These are phyloP conservation scores for Exophiala spinifera DNA, from an alignment of 2,329 filamentous ascomycete species.

Conservation along the genomic window DNA sequence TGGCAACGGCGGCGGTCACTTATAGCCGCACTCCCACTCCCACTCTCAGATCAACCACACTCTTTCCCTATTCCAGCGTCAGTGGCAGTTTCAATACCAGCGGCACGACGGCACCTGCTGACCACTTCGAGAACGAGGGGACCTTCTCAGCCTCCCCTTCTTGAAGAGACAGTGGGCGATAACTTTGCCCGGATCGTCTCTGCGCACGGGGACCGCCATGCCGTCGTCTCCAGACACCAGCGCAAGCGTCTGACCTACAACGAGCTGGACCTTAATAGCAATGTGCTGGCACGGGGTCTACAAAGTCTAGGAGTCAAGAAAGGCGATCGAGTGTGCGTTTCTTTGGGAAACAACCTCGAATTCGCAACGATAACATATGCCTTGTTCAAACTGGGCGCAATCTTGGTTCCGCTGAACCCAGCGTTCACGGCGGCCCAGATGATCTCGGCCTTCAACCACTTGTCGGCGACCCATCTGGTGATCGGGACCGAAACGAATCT, in stretches of 20 bases:
- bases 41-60: too few relatives aligned
- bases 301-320: conserved; percentile 29
- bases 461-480: conserved; percentile 70
- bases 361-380: conserved; percentile 79
- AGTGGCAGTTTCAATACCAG: too few relatives aligned
- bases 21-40: too few relatives aligned
- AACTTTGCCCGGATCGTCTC: conserved; percentile 46
- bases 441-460: conserved; percentile 70
- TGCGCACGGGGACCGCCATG: conserved; percentile 46
- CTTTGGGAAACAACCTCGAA: conserved; percentile 79
- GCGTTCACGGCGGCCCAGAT: conserved; percentile 81
- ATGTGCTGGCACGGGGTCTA: conserved; percentile 27
- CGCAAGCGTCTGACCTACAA: conserved; percentile 67
- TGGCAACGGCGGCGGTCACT: neutral
- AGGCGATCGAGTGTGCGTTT: conserved; percentile 74
- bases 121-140: conserved; percentile 24
- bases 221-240: conserved; percentile 63
- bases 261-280: conserved; percentile 59
- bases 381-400: conserved; percentile 87
- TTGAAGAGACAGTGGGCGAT: conserved; percentile 47
- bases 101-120: conserved; percentile 5
- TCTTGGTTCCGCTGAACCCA: conserved; percentile 90
- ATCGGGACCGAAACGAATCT: conserved; percentile 86
- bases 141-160: conserved; percentile 39
- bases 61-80: too few relatives aligned